Base-by-base conservation (phyloP, 495 filamentous ascomycete species). In the Neurospora sp. region DNA sequence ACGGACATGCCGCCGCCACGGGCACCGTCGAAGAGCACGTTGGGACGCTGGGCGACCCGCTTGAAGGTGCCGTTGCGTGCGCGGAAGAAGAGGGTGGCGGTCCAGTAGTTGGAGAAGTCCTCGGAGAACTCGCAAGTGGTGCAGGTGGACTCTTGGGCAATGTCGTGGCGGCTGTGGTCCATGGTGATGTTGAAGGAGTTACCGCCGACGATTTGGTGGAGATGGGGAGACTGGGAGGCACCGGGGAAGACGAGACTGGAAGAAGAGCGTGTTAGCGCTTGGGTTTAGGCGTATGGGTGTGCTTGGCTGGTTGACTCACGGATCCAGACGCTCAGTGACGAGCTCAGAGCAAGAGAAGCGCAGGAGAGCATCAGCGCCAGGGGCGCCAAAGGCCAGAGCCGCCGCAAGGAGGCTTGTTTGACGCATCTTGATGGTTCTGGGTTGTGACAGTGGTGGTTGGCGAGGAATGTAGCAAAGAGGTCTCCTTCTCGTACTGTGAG, bases 281-380 rank as follows among this genome's bases (percentile, higher is more conserved):
- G 2, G 41, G 60, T 62, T 31, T 7, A 69, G 23, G 11, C 70
- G 2, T 9, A 35, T 20, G 12, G 23, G 4, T 20, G n/a, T 0
- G 8, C 0, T 49, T 49, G 8, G 42, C 3, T 18, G n/a, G 3
- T 11, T 20, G 39, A 70, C 78, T 23, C 75, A 72, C 11, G 79
- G 78, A 38, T 81, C 79, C 7, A 81, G 71, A 27, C 78, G 78
- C 14, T 81, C 77, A 44, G 79, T 71, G 7, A 75, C 78, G 20
- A 80, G 70, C 39, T 74, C 74, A 9, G 79, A 75, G 44, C 79
- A 92, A 10, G 90, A 90, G 78, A 93, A 91, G 0, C 91, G 91
- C 35, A 93, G 83, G 76, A 90, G 46, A 37, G 76, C 78, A 12
- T 44, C 39, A 39, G 75, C 60, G 8, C 72, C 62, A 5, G 71